Conservation (phyloP, 1,284 basidiomycete genomes). For the Tilletiopsis washingtonensis region DNA sequence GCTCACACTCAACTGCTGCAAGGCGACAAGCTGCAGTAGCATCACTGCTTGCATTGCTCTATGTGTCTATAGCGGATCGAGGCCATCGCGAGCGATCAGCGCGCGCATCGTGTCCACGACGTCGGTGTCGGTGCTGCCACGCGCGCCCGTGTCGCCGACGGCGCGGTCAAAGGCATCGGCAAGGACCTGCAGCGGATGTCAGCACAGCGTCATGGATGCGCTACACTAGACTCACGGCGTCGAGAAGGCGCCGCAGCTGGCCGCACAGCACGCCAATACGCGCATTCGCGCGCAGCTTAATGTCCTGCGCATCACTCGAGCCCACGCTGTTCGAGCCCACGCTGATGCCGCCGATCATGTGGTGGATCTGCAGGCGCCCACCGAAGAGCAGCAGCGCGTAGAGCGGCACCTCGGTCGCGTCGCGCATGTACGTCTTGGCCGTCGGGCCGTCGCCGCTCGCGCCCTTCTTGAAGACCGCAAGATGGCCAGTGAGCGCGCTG, state of each 20-base stretch:
- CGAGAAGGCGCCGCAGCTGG: conserved; percentile 57
- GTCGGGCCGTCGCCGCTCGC: conserved; percentile 52
- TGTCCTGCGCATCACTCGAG: conserved; percentile 18
- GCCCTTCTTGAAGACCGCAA: conserved; percentile 75
- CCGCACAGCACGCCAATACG: conserved; percentile 83
- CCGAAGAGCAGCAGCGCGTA: conserved; percentile 79
- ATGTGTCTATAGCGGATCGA: conserved; percentile 44
- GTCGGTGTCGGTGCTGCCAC: conserved; percentile 54
- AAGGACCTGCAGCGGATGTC: neutral
- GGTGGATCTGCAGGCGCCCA: conserved; percentile 68
- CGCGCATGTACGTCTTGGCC: conserved; percentile 70
- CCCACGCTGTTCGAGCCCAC: conserved; percentile 19
- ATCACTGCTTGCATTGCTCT: too few species aligned
- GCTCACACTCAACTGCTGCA: too few species aligned
- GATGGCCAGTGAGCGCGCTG: conserved; percentile 67
- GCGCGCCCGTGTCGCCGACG: conserved; percentile 50
- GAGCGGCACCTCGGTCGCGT: conserved; percentile 80
- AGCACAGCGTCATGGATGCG: neutral
- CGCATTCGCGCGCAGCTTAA: conserved; percentile 72
- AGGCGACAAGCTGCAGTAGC: too few species aligned
- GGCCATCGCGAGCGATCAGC: conserved; percentile 56
- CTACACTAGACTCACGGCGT: conserved; percentile 3
- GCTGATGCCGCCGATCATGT: conserved; percentile 60
- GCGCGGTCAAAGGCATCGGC: conserved; percentile 20
- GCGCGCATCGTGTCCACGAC: conserved; percentile 64